Conservation (phyloP, 2,329 filamentous ascomycete genomes). For the Curvularia lunata region DNA sequence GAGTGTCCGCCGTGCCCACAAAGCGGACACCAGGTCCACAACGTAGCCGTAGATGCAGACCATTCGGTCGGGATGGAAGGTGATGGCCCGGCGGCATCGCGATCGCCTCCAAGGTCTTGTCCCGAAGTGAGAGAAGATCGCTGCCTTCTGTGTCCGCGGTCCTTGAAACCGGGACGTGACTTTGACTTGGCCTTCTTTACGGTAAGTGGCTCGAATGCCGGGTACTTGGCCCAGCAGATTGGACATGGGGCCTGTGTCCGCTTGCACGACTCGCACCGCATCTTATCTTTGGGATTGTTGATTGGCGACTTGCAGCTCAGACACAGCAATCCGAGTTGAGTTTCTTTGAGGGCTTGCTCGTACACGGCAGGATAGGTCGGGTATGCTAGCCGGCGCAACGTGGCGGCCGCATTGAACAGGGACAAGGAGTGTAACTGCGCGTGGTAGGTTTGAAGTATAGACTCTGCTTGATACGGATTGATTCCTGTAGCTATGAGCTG, state of each 20-base stretch:
- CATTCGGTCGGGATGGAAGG: conserved; percentile 31
- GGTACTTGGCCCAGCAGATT: conserved; percentile 54
- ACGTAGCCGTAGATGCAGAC: conserved; percentile 39
- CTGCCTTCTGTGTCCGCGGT: conserved; percentile 34
- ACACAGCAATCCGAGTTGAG: conserved; percentile 61
- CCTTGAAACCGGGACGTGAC: conserved; percentile 26
- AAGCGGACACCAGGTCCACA: conserved; percentile 65
- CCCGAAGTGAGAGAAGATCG: conserved; percentile 35
- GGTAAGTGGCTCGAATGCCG: conserved; percentile 48
- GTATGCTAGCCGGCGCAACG: conserved; percentile 63
- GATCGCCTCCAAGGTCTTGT: conserved; percentile 11
- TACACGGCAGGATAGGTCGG: conserved; percentile 63
- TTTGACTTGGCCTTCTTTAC: conserved; percentile 42
- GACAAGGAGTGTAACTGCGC: conserved; percentile 57
- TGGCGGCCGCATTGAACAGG: conserved; percentile 60
- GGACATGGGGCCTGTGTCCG: conserved; percentile 52
- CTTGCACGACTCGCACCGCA: conserved; percentile 59
- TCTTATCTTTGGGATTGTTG: conserved; percentile 58
- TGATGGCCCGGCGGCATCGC: conserved; percentile 26
- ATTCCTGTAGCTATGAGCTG: conserved; percentile 53
- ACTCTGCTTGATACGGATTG: conserved; percentile 60
- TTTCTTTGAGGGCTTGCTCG: conserved; percentile 62
- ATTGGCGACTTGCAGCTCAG: conserved; percentile 63
- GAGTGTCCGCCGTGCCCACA: conserved; percentile 68
- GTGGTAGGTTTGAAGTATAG: conserved; percentile 64